A percentile compares a stretch with the other conserved stretches of the same genome.
These are phyloP conservation scores for Penicillium goetzii DNA, from an alignment of 495 filamentous ascomycete genomes.

Conservation along the genomic window DNA sequence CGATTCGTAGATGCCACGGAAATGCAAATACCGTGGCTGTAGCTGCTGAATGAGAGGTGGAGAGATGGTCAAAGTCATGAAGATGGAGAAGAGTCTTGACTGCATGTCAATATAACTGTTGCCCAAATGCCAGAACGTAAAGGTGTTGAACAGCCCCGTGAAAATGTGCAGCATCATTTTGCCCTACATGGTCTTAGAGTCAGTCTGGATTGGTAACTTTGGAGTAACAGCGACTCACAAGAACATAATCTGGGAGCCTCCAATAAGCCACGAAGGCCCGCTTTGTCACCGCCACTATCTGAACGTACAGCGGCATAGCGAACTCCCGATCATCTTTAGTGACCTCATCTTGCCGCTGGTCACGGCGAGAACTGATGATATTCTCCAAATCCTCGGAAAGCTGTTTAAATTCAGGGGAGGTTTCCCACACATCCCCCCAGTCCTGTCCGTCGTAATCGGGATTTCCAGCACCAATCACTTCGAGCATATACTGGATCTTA, in stretches of 20 bases:
- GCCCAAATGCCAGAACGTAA: constrained; percentile 66
- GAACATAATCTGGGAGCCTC: constrained; percentile 61
- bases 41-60: constrained; percentile 65
- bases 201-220: background rate
- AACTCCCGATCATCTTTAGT: constrained; percentile 57
- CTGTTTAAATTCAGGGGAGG: constrained; percentile 47
- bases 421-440: constrained; percentile 63
- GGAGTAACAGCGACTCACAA: constrained; percentile 33
- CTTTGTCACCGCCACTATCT: constrained; percentile 52
- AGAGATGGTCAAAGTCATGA: constrained; percentile 70
- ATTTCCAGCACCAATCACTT: constrained; percentile 66
- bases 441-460: constrained; percentile 64
- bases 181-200: constrained; percentile 33
- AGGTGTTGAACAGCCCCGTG: constrained; percentile 67
- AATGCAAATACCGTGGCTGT: constrained; percentile 53
- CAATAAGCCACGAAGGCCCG: constrained; percentile 63
- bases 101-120: constrained; percentile 64
- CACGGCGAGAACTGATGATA: constrained; percentile 44
- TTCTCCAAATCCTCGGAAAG: constrained; percentile 52
- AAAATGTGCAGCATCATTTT: constrained; percentile 67
- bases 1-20: constrained; percentile 50
- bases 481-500: constrained; percentile 60
- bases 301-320: constrained; percentile 60
- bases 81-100: constrained; percentile 68
- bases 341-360: constrained; percentile 33